Evolutionary conservation across 495 filamentous ascomycete genomes (phyloP), one percentile per base, ranked within the genome.

Genomic region (Aspergillus biplanus): DNA sequence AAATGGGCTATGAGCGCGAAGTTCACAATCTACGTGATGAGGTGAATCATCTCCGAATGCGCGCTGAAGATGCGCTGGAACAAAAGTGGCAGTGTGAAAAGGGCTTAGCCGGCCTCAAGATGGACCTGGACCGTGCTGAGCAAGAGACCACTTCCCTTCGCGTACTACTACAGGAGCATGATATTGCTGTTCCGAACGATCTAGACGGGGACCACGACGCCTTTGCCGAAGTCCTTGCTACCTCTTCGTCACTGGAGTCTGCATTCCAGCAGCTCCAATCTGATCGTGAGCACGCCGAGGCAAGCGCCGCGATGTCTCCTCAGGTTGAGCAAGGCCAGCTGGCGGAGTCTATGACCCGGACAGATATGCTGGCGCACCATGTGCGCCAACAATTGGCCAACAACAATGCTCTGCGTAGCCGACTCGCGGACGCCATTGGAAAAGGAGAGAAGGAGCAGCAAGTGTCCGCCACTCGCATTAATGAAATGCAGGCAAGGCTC

Each of bases 31-130:
- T 98, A 16, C 88, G 92, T 59, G 85, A 90, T 8, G 95, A 99
- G 72, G 89, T 99, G 64, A 90, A 89, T 62, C 83, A 87, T 8
- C 86, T 99, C 52, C 89, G 95, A 33, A 87, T 88, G 58, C 89
- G 96, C 57, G 93, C 96, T 31, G 93, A 98, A 66, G 95, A 99
- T 58, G 96, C 95, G 21, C 82, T 97, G n/a, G 92, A 96, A 67
- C 90, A 93, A 69, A 98, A 97, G 79, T 97, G 89, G 85, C 90
- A 95, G 75, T 94, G 93, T 60, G 95, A 99, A 76, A 96, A 97
- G 75, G 92, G 93, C 31, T 82, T 99, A 13, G 85, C 88, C 61
- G 93, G 94, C 47, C 79, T 99, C 64, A 97, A 97, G 76, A 97
- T 97, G 90, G 95, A 99, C 71, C 85, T 99, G 33, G 96, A 99